phyloP scores from a whole-genome alignment of 2,329 filamentous ascomycete species.

The Sporothrix sp. region DNA sequence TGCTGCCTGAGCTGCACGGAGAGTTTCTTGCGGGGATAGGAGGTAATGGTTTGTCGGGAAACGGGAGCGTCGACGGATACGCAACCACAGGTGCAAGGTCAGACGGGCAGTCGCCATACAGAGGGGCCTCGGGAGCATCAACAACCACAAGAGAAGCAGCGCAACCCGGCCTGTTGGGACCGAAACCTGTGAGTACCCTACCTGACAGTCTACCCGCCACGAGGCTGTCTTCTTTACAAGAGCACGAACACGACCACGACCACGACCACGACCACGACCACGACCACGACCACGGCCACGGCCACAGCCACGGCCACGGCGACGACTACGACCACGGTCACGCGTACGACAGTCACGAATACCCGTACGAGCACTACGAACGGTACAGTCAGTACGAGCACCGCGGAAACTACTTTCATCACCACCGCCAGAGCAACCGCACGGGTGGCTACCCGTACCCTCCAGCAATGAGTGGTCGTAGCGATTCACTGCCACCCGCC shows the following conservation, averaged over 20 bases:
- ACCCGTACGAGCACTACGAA: not conserved
- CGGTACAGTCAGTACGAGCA: too few species aligned
- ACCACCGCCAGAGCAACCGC: constrained; percentile 20
- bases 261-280: not conserved
- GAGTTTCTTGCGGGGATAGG: constrained; percentile 39
- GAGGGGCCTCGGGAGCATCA: not conserved
- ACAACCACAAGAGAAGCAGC: not conserved
- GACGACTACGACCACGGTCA: constrained; percentile 17
- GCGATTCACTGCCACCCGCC: constrained; percentile 50
- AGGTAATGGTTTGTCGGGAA: constrained; percentile 25
- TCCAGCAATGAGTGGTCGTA: constrained; percentile 37
- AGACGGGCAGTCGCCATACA: not conserved
- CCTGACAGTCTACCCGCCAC: constrained; percentile 27
- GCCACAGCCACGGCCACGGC: not conserved
- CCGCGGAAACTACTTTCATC: constrained; percentile 3
- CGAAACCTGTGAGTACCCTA: constrained; percentile 45
- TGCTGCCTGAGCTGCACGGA: constrained; percentile 30
- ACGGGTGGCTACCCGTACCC: constrained; percentile 41
- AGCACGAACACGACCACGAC: constrained; percentile 16
- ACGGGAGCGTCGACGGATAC: not conserved
- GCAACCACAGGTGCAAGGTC: not conserved
- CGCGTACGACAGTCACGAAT: too few species aligned
- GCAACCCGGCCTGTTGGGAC: constrained; percentile 30
- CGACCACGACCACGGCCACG: constrained; percentile 1
- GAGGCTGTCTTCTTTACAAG: constrained; percentile 9